These are phyloP conservation scores for Hydnomerulius pinastri DNA, from an alignment of 768 basidiomycete genomes.

Conservation along the genomic window DNA sequence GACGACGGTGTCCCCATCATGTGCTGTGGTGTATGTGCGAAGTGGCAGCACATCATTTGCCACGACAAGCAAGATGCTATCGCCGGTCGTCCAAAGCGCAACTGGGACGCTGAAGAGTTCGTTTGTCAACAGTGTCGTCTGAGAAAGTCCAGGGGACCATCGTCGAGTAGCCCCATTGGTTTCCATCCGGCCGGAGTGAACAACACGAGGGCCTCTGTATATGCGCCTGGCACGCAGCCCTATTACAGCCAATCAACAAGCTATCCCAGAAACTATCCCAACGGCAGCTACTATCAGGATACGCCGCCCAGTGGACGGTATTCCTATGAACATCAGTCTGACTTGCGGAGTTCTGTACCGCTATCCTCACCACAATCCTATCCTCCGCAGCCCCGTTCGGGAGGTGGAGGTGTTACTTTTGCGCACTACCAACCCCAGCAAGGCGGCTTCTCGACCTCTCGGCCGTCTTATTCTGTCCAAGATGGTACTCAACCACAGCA, in stretches of 20 bases:
- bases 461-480: conserved; percentile 29
- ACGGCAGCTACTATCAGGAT: conserved; percentile 15
- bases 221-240: conserved; percentile 11
- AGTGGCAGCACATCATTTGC: conserved; percentile 91
- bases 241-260: conserved; percentile 15
- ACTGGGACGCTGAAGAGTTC: conserved; percentile 90
- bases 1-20: conserved; percentile 80
- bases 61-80: conserved; percentile 72
- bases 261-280: conserved; percentile 20
- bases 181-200: conserved; percentile 9
- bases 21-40: conserved; percentile 77
- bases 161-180: conserved; percentile 5
- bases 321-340: conserved; percentile 23
- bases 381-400: conserved; percentile 19
- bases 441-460: conserved; percentile 36
- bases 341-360: conserved; percentile 15
- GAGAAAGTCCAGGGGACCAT: conserved; percentile 10
- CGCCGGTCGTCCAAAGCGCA: conserved; percentile 64
- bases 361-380: conserved; percentile 17
- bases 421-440: conserved; percentile 41
- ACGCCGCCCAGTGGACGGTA: conserved; percentile 21
- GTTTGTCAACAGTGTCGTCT: conserved; percentile 61
- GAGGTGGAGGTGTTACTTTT: conserved; percentile 30
- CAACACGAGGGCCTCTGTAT: conserved; percentile 5
- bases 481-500: conserved; percentile 20